Base-by-base conservation (phyloP, 1,139 yeast genomes). In the Pichia cactophila region DNA sequence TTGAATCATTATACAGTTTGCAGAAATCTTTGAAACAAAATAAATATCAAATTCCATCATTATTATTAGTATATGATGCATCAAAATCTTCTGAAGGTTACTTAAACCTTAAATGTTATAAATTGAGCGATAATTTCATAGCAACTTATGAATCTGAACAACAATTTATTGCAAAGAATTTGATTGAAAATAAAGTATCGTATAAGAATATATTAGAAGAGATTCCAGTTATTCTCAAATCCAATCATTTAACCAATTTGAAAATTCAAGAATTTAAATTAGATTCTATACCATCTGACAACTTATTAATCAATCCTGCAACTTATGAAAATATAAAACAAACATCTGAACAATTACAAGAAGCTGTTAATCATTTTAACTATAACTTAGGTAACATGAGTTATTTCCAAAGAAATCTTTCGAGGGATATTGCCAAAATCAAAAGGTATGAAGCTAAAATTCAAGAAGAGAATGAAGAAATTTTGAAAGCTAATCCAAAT, bases 371-470 rank as follows among this genome's bases (percentile, higher is more conserved):
- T 65, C 81, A 84, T 45, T 82, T 81, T 71, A 83, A 83, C 69
- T 83, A 83, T 62, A 94, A 86, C 63, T 87, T 86, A 65, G 83
- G 85, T 59, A 86, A 83, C 69, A 83, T 84, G 73, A 86, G 86
- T 71, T 83, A 82, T 67, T 87, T 81, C 71, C 95, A 86, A 70
- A 81, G 95, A 71, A 83, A 80, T 61, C 72, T 80, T 56, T 78
- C 82, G 48, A 79, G 89, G 65, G 95, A 86, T 63, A 74, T 75
- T 64, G 69, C 80, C 53, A 85, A 83, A 71, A 76, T 86, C 56
- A 73, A 75, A 56, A 88, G 82, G 66, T 86, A 94, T 92, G 80
- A 79, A 62, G 83, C 79, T 61, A 81, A 79, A 67, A 72, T 88
- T 63, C 79, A 79, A 67, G 73, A 77, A 54, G 92, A 84, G 60